A percentile compares a stretch with the other conserved stretches of the same genome.
phyloP scores from a whole-genome alignment of 2,329 filamentous ascomycete genomes.

The Sclerotinia sclerotiorum region DNA sequence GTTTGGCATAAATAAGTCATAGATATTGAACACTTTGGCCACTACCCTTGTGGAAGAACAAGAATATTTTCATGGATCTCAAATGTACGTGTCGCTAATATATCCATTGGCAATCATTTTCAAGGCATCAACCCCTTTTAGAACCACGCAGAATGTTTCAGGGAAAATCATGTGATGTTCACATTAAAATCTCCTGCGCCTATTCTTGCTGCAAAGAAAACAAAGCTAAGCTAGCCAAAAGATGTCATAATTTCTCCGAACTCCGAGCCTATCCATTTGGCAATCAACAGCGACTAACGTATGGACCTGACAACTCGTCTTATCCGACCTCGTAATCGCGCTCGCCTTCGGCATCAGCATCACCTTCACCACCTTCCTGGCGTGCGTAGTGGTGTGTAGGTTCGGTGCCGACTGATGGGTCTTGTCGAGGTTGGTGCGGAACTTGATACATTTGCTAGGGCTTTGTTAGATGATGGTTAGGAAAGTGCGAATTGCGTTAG shows the following conservation, averaged over 20 bases:
- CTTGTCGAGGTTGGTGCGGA: slow-evolving; percentile 42
- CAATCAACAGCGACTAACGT: slow-evolving; percentile 10
- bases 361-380: slow-evolving; percentile 45
- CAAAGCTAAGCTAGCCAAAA: slow-evolving; percentile 14
- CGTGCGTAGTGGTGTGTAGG: slow-evolving; percentile 42
- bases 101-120: background rate
- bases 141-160: background rate
- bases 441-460: slow-evolving; percentile 45
- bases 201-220: slow-evolving; percentile 17
- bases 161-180: slow-evolving; percentile 1
- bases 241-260: slow-evolving; percentile 21
- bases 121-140: background rate
- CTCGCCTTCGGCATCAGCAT: slow-evolving; percentile 48
- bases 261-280: slow-evolving; percentile 22
- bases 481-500: background rate
- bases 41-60: background rate
- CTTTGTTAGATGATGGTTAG: slow-evolving; percentile 19
- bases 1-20: slow-evolving; percentile 59
- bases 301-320: background rate
- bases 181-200: slow-evolving; percentile 21
- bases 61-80: background rate
- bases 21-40: slow-evolving; percentile 32
- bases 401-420: slow-evolving; percentile 43
- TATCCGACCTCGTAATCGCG: slow-evolving; percentile 45
- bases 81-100: background rate